Base-by-base conservation (phyloP, 1,284 basidiomycete species). In the Naganishia sp. region DNA sequence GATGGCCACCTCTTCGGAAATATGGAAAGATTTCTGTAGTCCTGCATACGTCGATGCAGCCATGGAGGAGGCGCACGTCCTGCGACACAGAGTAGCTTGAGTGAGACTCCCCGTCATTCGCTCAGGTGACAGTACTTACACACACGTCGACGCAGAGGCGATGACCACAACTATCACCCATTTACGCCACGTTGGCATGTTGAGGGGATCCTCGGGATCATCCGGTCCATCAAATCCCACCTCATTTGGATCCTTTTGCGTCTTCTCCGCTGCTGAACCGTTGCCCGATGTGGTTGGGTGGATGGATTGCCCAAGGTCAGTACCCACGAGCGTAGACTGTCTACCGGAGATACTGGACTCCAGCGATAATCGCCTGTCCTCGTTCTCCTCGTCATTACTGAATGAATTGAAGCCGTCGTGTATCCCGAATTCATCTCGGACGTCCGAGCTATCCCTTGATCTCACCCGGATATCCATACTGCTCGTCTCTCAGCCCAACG, bases 61-160 rank as follows among this genome's bases (percentile, higher is more conserved):
- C 79, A 89, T 84, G 5, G 87, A 88, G 0, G 88, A 90, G 21
- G 86, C 84, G 74, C 86, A 89, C 0, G 89, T 87, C 13, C 86
- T 87, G 15, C 1, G 15, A 49, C 3, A 15, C 11, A 21, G 2
- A 23, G 1, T 15, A 46, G 21, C 17, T 23, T 7, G 45, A 39
- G 35, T 5, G 35, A 39, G 4, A 39, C 35, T 6, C 35, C 13
- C 5, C 42, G 42, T 31, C 3, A 50, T 23, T 50, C 23, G 18
- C 18, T 11, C 18, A n/a, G n/a, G 21, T 52, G 9, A 15, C 6
- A 28, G 41, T 6, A 67, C 69, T 64, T 42, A 70, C 69, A 70
- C 69, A 42, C 69, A 70, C 32, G 54, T 47, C 6, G 67, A 56
- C 13, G 53, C 65, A 51, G 73, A 73, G 1, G 72, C 66, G 1